Percentiles rank a stretch among this genome's conserved stretches.
Conservation (phyloP, 305 asterid species). For the Lippia alba region DNA sequence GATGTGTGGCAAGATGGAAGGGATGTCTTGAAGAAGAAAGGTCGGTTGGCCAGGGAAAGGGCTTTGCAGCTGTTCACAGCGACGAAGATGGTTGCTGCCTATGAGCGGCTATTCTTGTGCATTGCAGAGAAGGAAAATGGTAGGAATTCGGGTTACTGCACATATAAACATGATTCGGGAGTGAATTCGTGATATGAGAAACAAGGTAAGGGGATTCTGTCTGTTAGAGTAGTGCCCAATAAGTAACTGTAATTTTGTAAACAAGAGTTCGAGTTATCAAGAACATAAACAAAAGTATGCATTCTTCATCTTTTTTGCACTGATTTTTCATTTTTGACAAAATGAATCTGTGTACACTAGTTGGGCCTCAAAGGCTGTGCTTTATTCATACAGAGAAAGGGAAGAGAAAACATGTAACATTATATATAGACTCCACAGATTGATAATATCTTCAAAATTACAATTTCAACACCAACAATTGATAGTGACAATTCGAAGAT, state of each 20-base stretch:
- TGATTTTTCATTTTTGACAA: too few species aligned
- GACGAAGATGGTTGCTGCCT: slow-evolving; percentile 69
- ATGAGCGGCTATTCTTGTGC: slow-evolving; percentile 70
- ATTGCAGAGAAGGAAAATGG: slow-evolving; percentile 40
- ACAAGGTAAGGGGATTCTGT: neutral
- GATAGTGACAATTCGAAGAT: neutral
- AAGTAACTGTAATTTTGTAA: neutral
- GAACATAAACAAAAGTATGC: neutral
- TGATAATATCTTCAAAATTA: neutral
- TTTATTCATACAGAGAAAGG: neutral
- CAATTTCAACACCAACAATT: slow-evolving; percentile 19
- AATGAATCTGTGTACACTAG: neutral
- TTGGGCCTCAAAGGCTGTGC: neutral
- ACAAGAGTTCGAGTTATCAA: too few species aligned
- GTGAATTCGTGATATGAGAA: neutral
- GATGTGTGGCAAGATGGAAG: slow-evolving; percentile 70
- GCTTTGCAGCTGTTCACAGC: slow-evolving; percentile 56
- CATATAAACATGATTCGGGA: slow-evolving; percentile 35
- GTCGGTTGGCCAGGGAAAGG: slow-evolving; percentile 52
- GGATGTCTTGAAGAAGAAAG: slow-evolving; percentile 52
- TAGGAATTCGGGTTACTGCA: slow-evolving; percentile 40
- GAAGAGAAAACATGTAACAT: neutral
- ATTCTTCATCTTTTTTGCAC: neutral
- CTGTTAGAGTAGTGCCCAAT: neutral
- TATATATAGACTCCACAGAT: neutral